Percentiles rank a stretch among this genome's conserved stretches.
These are phyloP conservation scores for Parastagonospora avenae DNA, from an alignment of 2,329 filamentous ascomycete genomes.

Conservation along the genomic window DNA sequence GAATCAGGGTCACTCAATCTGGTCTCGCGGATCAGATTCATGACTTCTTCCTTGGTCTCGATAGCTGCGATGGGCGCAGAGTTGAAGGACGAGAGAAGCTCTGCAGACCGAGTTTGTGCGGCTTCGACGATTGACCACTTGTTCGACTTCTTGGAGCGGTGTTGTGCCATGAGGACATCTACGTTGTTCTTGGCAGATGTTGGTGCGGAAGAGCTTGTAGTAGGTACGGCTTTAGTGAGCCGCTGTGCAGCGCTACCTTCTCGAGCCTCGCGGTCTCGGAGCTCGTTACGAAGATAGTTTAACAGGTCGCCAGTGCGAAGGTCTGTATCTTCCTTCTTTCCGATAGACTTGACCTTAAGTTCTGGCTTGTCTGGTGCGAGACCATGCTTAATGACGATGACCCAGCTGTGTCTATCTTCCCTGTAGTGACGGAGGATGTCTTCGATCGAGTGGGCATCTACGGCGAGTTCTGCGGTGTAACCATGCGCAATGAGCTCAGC, in stretches of 20 bases:
- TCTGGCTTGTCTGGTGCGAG: slow-evolving; percentile 58
- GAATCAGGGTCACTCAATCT: slow-evolving; percentile 78
- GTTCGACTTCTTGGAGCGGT: slow-evolving; percentile 90
- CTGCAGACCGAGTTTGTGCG: slow-evolving; percentile 61
- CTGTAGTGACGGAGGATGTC: slow-evolving; percentile 77
- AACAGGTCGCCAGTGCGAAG: slow-evolving; percentile 74
- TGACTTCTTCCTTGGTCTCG: slow-evolving; percentile 82
- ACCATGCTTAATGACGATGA: slow-evolving; percentile 84
- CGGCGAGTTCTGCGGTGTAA: slow-evolving; percentile 86
- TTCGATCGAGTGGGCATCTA: slow-evolving; percentile 78
- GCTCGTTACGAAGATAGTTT: slow-evolving; percentile 79
- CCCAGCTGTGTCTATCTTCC: slow-evolving; percentile 81
- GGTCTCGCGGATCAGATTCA: slow-evolving; percentile 77
- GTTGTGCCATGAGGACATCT: slow-evolving; percentile 80
- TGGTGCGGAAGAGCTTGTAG: slow-evolving; percentile 24
- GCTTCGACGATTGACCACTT: slow-evolving; percentile 85
- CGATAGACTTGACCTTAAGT: slow-evolving; percentile 79
- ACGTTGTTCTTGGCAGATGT: slow-evolving; percentile 65
- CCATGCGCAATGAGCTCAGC: slow-evolving; percentile 80
- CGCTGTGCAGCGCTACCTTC: slow-evolving; percentile 54
- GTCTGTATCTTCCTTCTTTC: slow-evolving; percentile 77
- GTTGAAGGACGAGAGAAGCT: slow-evolving; percentile 71
- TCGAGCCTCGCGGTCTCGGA: slow-evolving; percentile 76
- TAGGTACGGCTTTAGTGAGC: slow-evolving; percentile 22
- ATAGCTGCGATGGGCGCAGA: slow-evolving; percentile 84